phyloP scores from a whole-genome alignment of 148 eudicot species.

The Dianthus caryophyllus region DNA sequence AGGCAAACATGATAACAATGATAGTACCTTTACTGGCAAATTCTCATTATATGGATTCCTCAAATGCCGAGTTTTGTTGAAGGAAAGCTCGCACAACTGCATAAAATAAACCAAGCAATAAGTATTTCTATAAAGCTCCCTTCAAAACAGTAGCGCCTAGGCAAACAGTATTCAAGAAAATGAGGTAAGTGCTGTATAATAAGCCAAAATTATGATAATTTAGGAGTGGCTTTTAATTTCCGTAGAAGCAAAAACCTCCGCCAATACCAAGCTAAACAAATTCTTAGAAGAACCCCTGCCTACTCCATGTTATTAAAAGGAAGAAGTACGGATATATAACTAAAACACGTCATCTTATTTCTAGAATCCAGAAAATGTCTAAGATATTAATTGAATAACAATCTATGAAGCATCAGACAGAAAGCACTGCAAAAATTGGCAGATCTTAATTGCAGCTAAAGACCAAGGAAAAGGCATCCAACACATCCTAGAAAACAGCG shows the following conservation, averaged over 20 bases:
- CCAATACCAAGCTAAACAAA: background rate
- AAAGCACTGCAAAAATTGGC: background rate
- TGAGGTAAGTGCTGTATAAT: background rate
- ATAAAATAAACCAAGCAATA: slow-evolving; percentile 20
- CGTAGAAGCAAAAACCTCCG: too few relatives aligned
- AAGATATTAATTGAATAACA: background rate
- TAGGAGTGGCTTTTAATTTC: background rate
- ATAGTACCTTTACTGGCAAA: slow-evolving; percentile 86
- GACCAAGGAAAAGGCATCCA: background rate
- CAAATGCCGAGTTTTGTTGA: slow-evolving; percentile 91
- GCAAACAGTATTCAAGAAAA: background rate
- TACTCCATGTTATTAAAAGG: background rate
- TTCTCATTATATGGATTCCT: slow-evolving; percentile 96
- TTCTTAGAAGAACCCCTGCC: background rate
- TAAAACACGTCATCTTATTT: too few relatives aligned
- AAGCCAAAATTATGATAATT: background rate
- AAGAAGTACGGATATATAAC: too few relatives aligned
- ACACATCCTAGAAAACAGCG: background rate
- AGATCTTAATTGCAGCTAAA: background rate
- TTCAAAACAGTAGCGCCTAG: slow-evolving; percentile 5
- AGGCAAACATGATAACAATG: slow-evolving; percentile 10
- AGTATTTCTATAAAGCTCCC: background rate
- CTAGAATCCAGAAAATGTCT: too few relatives aligned
- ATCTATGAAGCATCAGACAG: background rate
- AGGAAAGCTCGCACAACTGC: slow-evolving; percentile 95